Conservation (phyloP, 2,329 filamentous ascomycete genomes). For the Lachnellula hyalina region DNA sequence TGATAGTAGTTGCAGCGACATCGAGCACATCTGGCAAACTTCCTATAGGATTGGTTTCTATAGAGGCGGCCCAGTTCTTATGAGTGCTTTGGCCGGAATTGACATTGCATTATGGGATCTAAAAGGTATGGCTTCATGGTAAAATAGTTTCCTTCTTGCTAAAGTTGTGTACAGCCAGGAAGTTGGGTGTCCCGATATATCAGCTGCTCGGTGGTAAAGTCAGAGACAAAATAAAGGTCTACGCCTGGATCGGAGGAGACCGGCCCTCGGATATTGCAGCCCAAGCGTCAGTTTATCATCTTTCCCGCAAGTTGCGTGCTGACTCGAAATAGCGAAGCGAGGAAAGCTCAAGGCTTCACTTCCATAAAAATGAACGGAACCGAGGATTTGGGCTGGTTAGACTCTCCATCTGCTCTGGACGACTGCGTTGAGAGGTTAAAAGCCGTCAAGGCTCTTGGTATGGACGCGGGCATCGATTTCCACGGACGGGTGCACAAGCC, state of each 20-base stretch:
- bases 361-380: conserved; percentile 77
- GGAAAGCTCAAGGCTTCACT: conserved; percentile 57
- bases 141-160: background rate
- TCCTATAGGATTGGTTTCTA: conserved; percentile 70
- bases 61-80: conserved; percentile 71
- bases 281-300: conserved; percentile 46
- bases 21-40: conserved; percentile 76
- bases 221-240: conserved; percentile 63
- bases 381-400: conserved; percentile 70
- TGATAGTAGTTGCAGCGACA: conserved; percentile 47
- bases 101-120: conserved; percentile 61
- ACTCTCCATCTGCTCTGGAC: conserved; percentile 61
- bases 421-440: conserved; percentile 62
- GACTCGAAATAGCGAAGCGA: conserved; percentile 41
- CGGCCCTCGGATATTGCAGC: conserved; percentile 59
- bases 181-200: conserved; percentile 62
- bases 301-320: background rate
- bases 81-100: conserved; percentile 71
- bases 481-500: conserved; percentile 72
- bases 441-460: conserved; percentile 61
- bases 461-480: conserved; percentile 73
- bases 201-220: conserved; percentile 72
- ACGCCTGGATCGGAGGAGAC: conserved; percentile 75
- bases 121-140: conserved; percentile 4
- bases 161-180: conserved; percentile 38